phyloP scores from a whole-genome alignment of 1,284 basidiomycete species.

The Malassezia sp. region DNA sequence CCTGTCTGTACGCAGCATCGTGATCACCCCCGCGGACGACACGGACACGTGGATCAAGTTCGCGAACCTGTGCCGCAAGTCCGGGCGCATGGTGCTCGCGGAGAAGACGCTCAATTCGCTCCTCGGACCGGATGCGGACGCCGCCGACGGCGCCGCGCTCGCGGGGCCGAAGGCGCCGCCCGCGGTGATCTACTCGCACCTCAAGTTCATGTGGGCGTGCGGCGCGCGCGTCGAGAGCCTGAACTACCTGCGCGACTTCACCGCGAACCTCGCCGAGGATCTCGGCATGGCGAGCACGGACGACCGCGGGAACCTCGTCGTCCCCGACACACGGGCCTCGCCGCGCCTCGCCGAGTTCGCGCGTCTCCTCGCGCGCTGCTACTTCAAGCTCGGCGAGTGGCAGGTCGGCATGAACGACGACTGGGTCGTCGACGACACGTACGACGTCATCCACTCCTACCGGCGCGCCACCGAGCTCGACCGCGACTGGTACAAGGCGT shows the following conservation, averaged over 20 bases:
- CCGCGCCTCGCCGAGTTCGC: constrained; percentile 59
- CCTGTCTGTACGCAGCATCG: constrained; percentile 85
- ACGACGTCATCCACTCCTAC: constrained; percentile 57
- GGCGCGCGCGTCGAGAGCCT: constrained; percentile 69
- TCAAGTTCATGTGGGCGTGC: constrained; percentile 93
- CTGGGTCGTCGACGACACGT: constrained; percentile 53
- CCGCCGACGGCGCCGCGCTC: constrained; percentile 23
- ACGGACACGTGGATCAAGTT: constrained; percentile 96
- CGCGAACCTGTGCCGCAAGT: constrained; percentile 74
- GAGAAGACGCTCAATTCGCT: constrained; percentile 81
- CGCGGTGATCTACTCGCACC: constrained; percentile 88
- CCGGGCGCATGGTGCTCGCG: constrained; percentile 72
- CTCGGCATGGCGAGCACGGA: constrained; percentile 53
- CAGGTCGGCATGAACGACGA: constrained; percentile 64
- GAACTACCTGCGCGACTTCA: constrained; percentile 75
- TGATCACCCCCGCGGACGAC: constrained; percentile 85
- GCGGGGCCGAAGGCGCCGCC: constrained; percentile 57
- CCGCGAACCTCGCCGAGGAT: constrained; percentile 60
- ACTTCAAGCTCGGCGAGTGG: constrained; percentile 95
- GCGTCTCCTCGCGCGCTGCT: constrained; percentile 83
- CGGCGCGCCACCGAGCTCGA: constrained; percentile 82
- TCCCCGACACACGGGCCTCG: constrained; percentile 35
- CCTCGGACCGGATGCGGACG: constrained; percentile 35
- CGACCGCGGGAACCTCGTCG: constrained; percentile 29
- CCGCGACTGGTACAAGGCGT: constrained; percentile 91